phyloP scores from a whole-genome alignment of 2,329 filamentous ascomycete species.

The Aureobasidium leucospermi region DNA sequence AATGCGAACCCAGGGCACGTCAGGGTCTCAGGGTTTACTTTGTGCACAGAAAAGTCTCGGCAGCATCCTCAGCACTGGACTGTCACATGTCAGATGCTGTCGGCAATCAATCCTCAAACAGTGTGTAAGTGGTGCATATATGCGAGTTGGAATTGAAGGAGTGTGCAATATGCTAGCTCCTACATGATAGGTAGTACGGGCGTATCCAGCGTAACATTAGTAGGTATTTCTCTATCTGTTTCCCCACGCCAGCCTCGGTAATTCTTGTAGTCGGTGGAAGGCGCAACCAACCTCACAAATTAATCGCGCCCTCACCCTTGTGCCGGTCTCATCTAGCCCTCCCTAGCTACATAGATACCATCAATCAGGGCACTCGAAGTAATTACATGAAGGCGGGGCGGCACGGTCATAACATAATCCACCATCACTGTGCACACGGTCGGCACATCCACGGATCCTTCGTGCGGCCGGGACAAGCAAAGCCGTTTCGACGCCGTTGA shows the following conservation, averaged over 20 bases:
- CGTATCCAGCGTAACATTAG: background rate
- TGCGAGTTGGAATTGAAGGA: background rate
- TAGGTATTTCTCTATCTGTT: background rate
- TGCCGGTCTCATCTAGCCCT: conserved; percentile 5
- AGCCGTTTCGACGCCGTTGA: conserved; percentile 7
- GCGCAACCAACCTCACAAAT: background rate
- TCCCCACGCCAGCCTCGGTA: conserved; percentile 8
- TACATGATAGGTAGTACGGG: background rate
- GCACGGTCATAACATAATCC: background rate
- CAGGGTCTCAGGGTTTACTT: background rate
- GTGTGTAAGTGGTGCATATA: background rate
- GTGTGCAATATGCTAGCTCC: background rate
- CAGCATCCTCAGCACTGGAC: background rate
- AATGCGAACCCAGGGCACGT: background rate
- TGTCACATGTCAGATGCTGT: background rate
- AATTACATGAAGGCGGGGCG: conserved; percentile 10
- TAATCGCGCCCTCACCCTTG: conserved; percentile 9
- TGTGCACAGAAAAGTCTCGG: background rate
- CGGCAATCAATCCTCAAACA: background rate
- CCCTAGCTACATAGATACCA: background rate
- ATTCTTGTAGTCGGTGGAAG: background rate
- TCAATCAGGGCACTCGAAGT: background rate
- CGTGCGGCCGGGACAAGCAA: background rate
- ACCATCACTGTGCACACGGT: background rate
- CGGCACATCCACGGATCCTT: conserved; percentile 9